A percentile compares a stretch with the other conserved stretches of the same genome.
Evolutionary conservation across 768 basidiomycete species (phyloP).

Genomic region (Amanita fuliginea): DNA sequence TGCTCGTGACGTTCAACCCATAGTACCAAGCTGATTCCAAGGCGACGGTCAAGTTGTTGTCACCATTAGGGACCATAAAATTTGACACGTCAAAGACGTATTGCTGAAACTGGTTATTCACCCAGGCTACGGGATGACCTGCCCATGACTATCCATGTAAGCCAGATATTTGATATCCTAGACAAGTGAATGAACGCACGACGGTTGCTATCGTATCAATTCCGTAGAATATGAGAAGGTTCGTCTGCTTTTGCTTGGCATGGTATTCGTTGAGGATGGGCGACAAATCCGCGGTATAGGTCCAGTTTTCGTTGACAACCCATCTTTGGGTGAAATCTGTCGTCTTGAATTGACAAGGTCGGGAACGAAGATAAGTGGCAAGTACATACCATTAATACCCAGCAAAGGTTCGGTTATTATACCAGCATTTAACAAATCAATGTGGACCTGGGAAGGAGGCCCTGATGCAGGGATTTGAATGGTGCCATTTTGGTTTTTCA

Average conservation of each 20-base stretch:
- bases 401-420: slow-evolving; percentile 43
- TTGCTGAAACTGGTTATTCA: slow-evolving; percentile 47
- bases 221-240: slow-evolving; percentile 42
- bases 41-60: slow-evolving; percentile 36
- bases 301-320: slow-evolving; percentile 49
- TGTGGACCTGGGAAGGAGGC: slow-evolving; percentile 43
- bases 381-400: slow-evolving; percentile 38
- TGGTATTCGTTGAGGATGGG: slow-evolving; percentile 24
- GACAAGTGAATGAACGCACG: slow-evolving; percentile 17
- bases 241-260: slow-evolving; percentile 14
- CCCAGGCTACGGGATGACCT: slow-evolving; percentile 43
- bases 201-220: slow-evolving; percentile 49
- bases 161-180: background rate
- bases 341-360: background rate
- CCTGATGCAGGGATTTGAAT: slow-evolving; percentile 40
- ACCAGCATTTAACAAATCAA: slow-evolving; percentile 40
- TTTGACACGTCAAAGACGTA: slow-evolving; percentile 41
- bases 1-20: slow-evolving; percentile 38
- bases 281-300: slow-evolving; percentile 41
- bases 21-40: slow-evolving; percentile 46
- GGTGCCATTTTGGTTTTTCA: slow-evolving; percentile 41
- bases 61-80: slow-evolving; percentile 21
- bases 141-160: slow-evolving; percentile 29
- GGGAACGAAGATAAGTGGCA: background rate
- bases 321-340: slow-evolving; percentile 45